Evolutionary conservation across 1,139 yeast genomes (phyloP).

Genomic region (Geotrichum candidum): DNA sequence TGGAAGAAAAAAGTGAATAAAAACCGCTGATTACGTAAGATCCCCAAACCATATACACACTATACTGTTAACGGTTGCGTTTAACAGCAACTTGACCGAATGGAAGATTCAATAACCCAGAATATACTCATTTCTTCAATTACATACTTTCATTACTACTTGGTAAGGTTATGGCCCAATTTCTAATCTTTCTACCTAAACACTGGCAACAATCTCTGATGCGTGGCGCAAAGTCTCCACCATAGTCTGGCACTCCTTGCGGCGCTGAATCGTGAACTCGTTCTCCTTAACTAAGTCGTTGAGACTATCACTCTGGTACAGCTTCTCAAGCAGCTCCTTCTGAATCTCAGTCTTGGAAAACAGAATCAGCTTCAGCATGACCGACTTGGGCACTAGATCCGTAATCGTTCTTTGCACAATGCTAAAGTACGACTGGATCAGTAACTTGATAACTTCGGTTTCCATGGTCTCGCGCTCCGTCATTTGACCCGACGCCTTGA

Average conservation of each 20-base stretch:
- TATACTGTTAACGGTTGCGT: background rate
- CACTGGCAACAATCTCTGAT: slow-evolving; percentile 71
- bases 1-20: background rate
- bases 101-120: too few species aligned
- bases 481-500: slow-evolving; percentile 93
- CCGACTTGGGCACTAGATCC: slow-evolving; percentile 90
- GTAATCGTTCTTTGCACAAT: slow-evolving; percentile 92
- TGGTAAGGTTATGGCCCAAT: background rate
- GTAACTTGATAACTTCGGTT: slow-evolving; percentile 90
- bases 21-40: background rate
- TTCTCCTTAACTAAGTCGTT: slow-evolving; percentile 83
- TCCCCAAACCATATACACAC: background rate
- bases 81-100: too few species aligned
- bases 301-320: slow-evolving; percentile 75
- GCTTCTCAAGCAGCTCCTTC: slow-evolving; percentile 79
- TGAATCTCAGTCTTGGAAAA: slow-evolving; percentile 82
- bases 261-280: slow-evolving; percentile 86
- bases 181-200: slow-evolving; percentile 18
- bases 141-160: background rate
- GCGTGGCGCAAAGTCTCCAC: slow-evolving; percentile 89
- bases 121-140: background rate
- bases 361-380: slow-evolving; percentile 77
- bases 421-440: slow-evolving; percentile 81
- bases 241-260: slow-evolving; percentile 92
- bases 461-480: slow-evolving; percentile 95